A percentile compares a stretch with the other conserved stretches of the same genome.
Conservation (phyloP, 108 stramenopile species). For the Parmales sp. region DNA sequence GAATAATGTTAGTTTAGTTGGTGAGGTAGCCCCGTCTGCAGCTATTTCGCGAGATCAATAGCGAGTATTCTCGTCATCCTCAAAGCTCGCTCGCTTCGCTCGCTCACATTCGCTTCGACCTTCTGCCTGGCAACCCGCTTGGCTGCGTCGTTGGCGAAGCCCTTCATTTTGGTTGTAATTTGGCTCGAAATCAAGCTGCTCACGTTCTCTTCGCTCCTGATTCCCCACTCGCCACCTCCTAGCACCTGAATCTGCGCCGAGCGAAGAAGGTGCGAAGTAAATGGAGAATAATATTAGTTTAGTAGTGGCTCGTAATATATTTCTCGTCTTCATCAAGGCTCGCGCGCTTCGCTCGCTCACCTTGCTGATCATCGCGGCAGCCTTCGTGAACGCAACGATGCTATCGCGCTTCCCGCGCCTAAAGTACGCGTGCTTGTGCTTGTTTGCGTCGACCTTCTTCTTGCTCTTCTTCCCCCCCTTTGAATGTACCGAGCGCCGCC, state of each 20-base stretch:
- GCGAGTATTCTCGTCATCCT: no score
- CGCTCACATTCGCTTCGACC: no score
- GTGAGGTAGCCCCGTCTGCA: no score
- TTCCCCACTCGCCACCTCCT: not conserved
- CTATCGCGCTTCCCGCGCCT: not conserved
- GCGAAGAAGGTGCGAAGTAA: no score
- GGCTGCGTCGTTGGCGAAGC: not conserved
- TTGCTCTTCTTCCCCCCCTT: not conserved
- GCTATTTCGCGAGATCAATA: no score
- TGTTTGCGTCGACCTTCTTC: not conserved
- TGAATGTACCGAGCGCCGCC: not conserved
- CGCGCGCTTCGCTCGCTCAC: no score
- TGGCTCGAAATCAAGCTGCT: not conserved
- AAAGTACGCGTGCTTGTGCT: not conserved
- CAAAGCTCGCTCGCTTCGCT: no score
- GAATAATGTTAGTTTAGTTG: no score
- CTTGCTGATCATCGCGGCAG: conserved; percentile 8
- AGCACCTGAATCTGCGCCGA: not conserved
- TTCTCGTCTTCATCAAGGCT: no score
- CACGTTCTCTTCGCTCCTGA: not conserved
- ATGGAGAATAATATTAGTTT: no score
- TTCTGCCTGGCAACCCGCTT: not conserved
- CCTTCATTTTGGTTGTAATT: not conserved
- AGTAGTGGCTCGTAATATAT: no score
- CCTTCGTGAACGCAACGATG: conserved; percentile 1